Evolutionary conservation across 352 stramenopile genomes (phyloP).

Genomic region (Globisporangium abappressorium): DNA sequence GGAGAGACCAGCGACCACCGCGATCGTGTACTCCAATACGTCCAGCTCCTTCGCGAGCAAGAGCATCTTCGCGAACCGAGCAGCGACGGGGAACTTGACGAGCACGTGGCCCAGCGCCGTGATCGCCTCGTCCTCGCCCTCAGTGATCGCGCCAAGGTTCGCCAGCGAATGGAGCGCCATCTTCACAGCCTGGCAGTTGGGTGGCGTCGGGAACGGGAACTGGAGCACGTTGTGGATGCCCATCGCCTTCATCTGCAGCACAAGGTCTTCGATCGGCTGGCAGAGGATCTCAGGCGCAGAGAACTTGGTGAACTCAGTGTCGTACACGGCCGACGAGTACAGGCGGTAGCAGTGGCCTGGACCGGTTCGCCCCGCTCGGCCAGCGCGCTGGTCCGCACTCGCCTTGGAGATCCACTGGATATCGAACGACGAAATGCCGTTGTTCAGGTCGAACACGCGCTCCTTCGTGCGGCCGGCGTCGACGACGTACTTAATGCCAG

Average conservation of each 20-base stretch:
- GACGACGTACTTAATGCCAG: constrained; percentile 96
- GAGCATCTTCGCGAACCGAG: constrained; percentile 90
- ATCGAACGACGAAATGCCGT: constrained; percentile 93
- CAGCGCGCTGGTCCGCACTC: constrained; percentile 87
- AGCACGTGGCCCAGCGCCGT: constrained; percentile 78
- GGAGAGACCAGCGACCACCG: constrained; percentile 72
- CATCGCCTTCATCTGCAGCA: constrained; percentile 98
- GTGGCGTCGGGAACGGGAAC: constrained; percentile 97
- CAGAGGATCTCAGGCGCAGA: constrained; percentile 88
- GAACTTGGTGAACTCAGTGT: constrained; percentile 92
- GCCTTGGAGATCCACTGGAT: constrained; percentile 90
- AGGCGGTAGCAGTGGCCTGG: constrained; percentile 98
- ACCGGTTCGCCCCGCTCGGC: constrained; percentile 93
- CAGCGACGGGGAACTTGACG: constrained; percentile 83
- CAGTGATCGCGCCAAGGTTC: constrained; percentile 66
- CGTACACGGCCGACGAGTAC: constrained; percentile 96
- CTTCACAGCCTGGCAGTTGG: constrained; percentile 84
- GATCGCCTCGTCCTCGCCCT: constrained; percentile 62
- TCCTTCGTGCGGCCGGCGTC: constrained; percentile 96
- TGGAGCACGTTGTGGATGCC: constrained; percentile 92
- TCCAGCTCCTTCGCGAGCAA: constrained; percentile 68
- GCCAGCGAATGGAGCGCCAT: constrained; percentile 85
- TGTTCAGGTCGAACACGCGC: constrained; percentile 91
- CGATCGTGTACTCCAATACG: constrained; percentile 79
- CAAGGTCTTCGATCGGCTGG: constrained; percentile 94